Conservation (phyloP, 1,139 yeast species). For the Geotrichum cucujoidarum region DNA sequence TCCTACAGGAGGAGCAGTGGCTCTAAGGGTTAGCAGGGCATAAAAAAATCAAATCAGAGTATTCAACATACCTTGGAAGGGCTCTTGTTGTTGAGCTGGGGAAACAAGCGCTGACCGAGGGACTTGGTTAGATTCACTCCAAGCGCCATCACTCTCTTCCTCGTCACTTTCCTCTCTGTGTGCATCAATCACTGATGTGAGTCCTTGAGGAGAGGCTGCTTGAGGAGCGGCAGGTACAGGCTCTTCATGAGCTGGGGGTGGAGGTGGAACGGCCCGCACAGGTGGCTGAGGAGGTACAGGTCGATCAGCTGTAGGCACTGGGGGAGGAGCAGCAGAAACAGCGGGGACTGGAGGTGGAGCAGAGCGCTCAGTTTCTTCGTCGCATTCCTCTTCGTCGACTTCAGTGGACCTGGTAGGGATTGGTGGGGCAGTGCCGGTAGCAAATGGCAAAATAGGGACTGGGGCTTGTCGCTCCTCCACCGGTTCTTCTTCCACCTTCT, state of each 20-base stretch:
- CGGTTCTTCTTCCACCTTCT: conserved; percentile 26
- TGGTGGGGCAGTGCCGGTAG: conserved; percentile 28
- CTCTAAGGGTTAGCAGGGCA: too few relatives aligned
- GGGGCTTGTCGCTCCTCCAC: conserved; percentile 30
- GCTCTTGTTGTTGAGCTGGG: too few relatives aligned
- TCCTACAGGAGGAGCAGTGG: too few relatives aligned
- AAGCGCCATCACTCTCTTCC: conserved; percentile 9
- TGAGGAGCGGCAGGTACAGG: conserved; percentile 18
- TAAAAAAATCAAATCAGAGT: too few relatives aligned
- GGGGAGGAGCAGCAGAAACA: neutral
- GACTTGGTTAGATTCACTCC: conserved; percentile 7
- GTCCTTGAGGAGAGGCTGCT: conserved; percentile 8
- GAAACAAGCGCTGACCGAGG: too few relatives aligned
- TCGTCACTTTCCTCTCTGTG: conserved; percentile 10
- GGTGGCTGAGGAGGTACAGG: conserved; percentile 20
- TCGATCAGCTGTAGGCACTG: conserved; percentile 11
- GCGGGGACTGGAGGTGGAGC: conserved; percentile 4
- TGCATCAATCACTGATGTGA: conserved; percentile 11
- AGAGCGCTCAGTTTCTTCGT: conserved; percentile 9
- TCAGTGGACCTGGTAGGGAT: conserved; percentile 7
- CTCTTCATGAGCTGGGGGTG: neutral
- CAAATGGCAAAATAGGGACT: conserved; percentile 51
- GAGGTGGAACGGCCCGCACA: conserved; percentile 12
- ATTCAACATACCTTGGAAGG: too few relatives aligned
- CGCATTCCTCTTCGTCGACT: conserved; percentile 7